These are phyloP conservation scores for Paraphaeosphaeria minitans DNA, from an alignment of 2,329 filamentous ascomycete species.

Conservation along the genomic window DNA sequence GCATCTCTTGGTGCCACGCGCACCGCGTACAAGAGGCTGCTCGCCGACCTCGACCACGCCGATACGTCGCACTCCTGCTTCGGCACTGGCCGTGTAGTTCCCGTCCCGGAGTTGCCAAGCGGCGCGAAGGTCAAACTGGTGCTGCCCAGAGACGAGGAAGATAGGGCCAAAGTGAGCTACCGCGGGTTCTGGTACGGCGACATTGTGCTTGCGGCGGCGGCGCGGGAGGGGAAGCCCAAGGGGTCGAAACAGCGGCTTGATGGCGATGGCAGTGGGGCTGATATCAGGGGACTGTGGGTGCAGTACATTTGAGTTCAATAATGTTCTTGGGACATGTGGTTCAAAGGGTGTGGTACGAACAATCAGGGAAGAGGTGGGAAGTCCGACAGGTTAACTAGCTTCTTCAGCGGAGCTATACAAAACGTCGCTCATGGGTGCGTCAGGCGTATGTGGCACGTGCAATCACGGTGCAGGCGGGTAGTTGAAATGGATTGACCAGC, in stretches of 20 bases:
- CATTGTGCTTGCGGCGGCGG: conserved; percentile 27
- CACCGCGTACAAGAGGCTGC: conserved; percentile 19
- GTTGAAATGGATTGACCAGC: background rate
- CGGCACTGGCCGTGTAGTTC: background rate
- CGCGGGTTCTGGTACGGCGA: conserved; percentile 35
- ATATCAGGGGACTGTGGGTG: conserved; percentile 32
- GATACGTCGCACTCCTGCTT: background rate
- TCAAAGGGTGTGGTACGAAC: background rate
- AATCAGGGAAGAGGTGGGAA: background rate
- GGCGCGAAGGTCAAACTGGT: conserved; percentile 28
- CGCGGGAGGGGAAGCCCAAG: conserved; percentile 9
- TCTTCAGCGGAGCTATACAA: background rate
- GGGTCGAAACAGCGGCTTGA: conserved; percentile 25
- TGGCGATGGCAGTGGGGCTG: conserved; percentile 9
- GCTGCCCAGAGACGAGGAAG: conserved; percentile 25
- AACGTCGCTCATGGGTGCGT: no score
- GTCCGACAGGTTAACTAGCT: background rate
- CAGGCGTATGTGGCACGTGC: background rate
- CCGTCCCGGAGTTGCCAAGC: conserved; percentile 9
- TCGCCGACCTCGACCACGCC: conserved; percentile 18
- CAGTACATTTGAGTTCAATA: conserved; percentile 23
- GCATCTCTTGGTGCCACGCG: conserved; percentile 20
- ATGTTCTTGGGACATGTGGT: background rate
- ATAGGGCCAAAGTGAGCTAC: conserved; percentile 20
- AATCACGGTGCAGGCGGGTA: background rate